Evolutionary conservation across 2,329 filamentous ascomycete genomes (phyloP), one percentile per base, ranked within the genome.

Genomic region (Arthroderma sp.): DNA sequence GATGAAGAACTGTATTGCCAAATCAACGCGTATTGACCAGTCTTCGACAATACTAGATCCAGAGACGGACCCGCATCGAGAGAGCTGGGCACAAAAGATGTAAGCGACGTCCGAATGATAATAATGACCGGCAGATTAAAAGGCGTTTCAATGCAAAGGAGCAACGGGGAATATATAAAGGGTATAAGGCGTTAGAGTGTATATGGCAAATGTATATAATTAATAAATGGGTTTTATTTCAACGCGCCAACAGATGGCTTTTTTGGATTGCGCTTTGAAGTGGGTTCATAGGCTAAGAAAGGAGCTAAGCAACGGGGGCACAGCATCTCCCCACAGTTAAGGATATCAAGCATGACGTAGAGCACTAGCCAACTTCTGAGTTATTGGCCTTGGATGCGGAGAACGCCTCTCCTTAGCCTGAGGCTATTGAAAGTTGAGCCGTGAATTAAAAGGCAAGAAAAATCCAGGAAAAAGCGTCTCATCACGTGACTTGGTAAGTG

Each of bases 31-130:
- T 25, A 51, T 51, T 15, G 44, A 51, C 44, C 44, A 51, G 25
- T 51, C 23, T 11, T 51, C 44, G 44, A 51, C 44, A 31, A 51
- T 51, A 51, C 23, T 51, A 11, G 44, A 51, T 19, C 44, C 44
- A 8, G 25, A 51, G 2, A 31, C 13, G 13, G 23, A 31, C n/a
- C 7, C 44, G 7, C 44, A 51, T 11, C 23, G 15, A 1, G 25
- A 51, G 44, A 51, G 44, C 28, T 51, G 44, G 44, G 23, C 44
- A 31, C 21, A 33, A 51, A 51, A 51, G 28, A 31, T 51, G n/a
- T 51, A 31, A 23, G 7, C 15, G 17, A 31, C 15, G 2, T 31
- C 13, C 25, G 25, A 11, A 51, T 19, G 35, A 38, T 31, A 33
- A 51, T 51, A 51, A 51, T 51, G 25, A 31, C 25, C 11, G 23